phyloP scores from a whole-genome alignment of 257 asterid genomes.

The Fraxinus pennsylvanica region DNA sequence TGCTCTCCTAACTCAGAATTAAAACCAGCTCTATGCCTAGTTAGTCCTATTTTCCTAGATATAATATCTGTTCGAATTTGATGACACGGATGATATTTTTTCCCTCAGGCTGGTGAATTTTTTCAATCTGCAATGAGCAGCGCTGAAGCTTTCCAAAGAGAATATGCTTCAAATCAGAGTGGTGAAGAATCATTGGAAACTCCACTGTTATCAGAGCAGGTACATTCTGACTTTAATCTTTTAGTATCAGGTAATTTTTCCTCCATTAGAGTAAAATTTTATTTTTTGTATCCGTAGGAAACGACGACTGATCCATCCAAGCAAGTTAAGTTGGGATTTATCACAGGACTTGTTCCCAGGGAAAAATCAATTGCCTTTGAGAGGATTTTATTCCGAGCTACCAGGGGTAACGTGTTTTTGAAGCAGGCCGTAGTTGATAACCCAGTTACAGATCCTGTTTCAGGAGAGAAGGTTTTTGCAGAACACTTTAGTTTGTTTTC shows the following conservation, averaged over 20 bases:
- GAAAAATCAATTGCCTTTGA: slow-evolving; percentile 90
- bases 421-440: slow-evolving; percentile 81
- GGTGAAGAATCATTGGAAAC: slow-evolving; percentile 88
- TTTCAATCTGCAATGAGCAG: slow-evolving; percentile 76
- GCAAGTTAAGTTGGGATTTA: slow-evolving; percentile 90
- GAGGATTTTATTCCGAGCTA: slow-evolving; percentile 96
- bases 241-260: slow-evolving; percentile 16
- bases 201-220: slow-evolving; percentile 79
- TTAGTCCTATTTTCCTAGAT: slow-evolving; percentile 8
- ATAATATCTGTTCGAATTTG: slow-evolving; percentile 1
- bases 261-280: slow-evolving; percentile 13
- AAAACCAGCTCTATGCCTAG: not conserved
- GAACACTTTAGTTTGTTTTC: slow-evolving; percentile 6
- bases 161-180: slow-evolving; percentile 60
- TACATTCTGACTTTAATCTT: slow-evolving; percentile 29
- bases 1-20: not conserved
- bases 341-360: slow-evolving; percentile 92
- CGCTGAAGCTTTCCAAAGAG: slow-evolving; percentile 82
- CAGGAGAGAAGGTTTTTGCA: slow-evolving; percentile 84
- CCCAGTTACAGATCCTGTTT: slow-evolving; percentile 78
- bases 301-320: slow-evolving; percentile 65
- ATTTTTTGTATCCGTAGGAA: slow-evolving; percentile 47
- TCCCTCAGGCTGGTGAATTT: slow-evolving; percentile 80
- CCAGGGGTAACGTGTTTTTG: slow-evolving; percentile 94
- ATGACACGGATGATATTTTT: slow-evolving; percentile 16